These are phyloP conservation scores for Hansenula anomala DNA, from an alignment of 1,139 yeast genomes.

Conservation along the genomic window DNA sequence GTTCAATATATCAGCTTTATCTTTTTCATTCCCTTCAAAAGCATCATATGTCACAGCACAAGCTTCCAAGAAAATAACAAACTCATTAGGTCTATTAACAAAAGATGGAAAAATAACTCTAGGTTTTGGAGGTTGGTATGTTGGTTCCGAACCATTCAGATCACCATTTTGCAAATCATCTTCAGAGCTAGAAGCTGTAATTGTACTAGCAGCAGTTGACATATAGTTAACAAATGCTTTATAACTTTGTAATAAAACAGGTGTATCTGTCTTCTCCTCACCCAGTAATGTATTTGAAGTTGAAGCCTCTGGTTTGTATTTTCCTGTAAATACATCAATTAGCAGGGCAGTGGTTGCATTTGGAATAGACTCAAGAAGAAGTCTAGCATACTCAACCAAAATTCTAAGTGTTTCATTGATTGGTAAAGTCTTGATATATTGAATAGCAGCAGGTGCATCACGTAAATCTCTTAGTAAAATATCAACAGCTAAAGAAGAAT, in stretches of 20 bases:
- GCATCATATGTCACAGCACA: conserved; percentile 76
- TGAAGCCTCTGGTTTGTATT: conserved; percentile 44
- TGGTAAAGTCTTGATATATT: conserved; percentile 62
- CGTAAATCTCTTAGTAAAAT: conserved; percentile 66
- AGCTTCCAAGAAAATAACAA: conserved; percentile 92
- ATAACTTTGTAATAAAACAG: conserved; percentile 58
- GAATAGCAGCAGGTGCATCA: conserved; percentile 58
- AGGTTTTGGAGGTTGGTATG: conserved; percentile 91
- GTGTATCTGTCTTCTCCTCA: conserved; percentile 19
- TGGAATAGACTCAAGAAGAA: conserved; percentile 63
- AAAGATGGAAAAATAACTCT: conserved; percentile 83
- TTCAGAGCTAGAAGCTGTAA: conserved; percentile 8
- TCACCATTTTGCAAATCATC: conserved; percentile 4
- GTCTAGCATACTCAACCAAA: conserved; percentile 60
- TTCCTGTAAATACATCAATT: conserved; percentile 87
- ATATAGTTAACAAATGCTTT: conserved; percentile 66
- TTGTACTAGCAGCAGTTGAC: conserved; percentile 28
- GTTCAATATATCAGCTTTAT: conserved; percentile 65
- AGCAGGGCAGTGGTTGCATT: conserved; percentile 77
- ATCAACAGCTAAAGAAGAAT: conserved; percentile 72
- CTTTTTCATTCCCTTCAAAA: conserved; percentile 66
- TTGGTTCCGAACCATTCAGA: conserved; percentile 36
- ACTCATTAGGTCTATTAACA: conserved; percentile 77
- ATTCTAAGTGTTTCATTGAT: conserved; percentile 78
- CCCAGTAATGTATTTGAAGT: conserved; percentile 4